Percentiles rank a stretch among this genome's conserved stretches.
Conservation (phyloP, 2,329 filamentous ascomycete species). For the Alternaria incomplexa region DNA sequence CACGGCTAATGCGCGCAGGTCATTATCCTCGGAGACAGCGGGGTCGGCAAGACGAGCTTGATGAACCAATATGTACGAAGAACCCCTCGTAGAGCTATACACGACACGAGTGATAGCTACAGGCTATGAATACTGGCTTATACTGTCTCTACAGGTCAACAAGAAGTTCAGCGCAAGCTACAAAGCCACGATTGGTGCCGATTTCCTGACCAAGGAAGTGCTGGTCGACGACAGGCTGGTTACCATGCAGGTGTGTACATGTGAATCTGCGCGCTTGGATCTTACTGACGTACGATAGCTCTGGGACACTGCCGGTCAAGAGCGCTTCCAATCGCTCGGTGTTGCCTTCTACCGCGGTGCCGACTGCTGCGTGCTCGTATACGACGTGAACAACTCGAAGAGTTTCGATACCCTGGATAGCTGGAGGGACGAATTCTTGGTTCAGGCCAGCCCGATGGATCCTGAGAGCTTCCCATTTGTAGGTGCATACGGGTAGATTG, state of each 20-base stretch:
- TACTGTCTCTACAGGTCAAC: slow-evolving; percentile 75
- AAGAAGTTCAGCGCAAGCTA: slow-evolving; percentile 99
- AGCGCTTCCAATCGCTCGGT: slow-evolving; percentile 95
- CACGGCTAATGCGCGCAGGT: slow-evolving; percentile 64
- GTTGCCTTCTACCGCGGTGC: slow-evolving; percentile 97
- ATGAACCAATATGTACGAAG: slow-evolving; percentile 99
- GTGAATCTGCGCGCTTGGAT: slow-evolving; percentile 3
- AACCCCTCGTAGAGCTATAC: not conserved
- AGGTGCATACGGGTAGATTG: slow-evolving; percentile 46
- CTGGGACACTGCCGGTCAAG: slow-evolving; percentile 97
- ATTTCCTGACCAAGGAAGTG: slow-evolving; percentile 98
- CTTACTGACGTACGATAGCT: slow-evolving; percentile 63
- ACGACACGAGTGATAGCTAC: not conserved
- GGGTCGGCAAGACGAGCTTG: slow-evolving; percentile 98
- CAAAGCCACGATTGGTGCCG: slow-evolving; percentile 98
- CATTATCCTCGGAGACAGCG: slow-evolving; percentile 98
- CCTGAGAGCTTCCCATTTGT: slow-evolving; percentile 98
- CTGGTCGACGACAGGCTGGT: slow-evolving; percentile 96
- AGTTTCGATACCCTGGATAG: slow-evolving; percentile 98
- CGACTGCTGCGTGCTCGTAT: slow-evolving; percentile 97
- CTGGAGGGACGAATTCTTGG: slow-evolving; percentile 97
- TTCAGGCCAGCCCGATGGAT: slow-evolving; percentile 94
- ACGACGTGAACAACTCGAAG: slow-evolving; percentile 99
- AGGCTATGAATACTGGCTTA: slow-evolving; percentile 9
- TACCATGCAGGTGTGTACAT: slow-evolving; percentile 85